Conservation (phyloP, 805 yeast species). For the Pichia ethanolica region DNA sequence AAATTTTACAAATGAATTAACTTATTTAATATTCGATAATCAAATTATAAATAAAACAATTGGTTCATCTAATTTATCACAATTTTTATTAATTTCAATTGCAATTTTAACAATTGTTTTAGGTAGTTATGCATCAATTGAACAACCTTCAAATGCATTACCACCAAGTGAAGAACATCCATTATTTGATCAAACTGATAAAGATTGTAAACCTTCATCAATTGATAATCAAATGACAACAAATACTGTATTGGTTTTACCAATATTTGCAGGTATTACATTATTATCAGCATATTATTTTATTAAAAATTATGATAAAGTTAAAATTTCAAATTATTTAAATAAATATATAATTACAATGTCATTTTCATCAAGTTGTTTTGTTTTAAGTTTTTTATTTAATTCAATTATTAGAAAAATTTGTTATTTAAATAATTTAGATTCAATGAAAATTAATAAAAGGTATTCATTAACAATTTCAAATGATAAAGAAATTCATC, state of each 20-base stretch:
- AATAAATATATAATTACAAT: constrained; percentile 30
- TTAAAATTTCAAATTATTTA: constrained; percentile 27
- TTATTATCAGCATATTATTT: constrained; percentile 33
- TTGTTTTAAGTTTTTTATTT: constrained; percentile 23
- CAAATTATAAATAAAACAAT: constrained; percentile 9
- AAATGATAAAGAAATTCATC: constrained; percentile 30
- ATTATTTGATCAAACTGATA: constrained; percentile 36
- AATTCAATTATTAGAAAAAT: constrained; percentile 24
- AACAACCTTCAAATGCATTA: constrained; percentile 24
- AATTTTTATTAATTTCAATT: constrained; percentile 18
- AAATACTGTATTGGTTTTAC: constrained; percentile 34
- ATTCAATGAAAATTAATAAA: constrained; percentile 24
- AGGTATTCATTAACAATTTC: constrained; percentile 38
- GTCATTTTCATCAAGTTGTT: constrained; percentile 29
- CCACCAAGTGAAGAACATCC: constrained; percentile 31
- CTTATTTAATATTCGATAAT: constrained; percentile 18
- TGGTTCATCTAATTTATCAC: constrained; percentile 14
- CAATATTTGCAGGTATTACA: constrained; percentile 35
- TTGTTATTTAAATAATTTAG: constrained; percentile 20
- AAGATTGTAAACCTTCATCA: constrained; percentile 19
- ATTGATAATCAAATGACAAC: constrained; percentile 16
- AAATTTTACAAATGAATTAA: constrained; percentile 13
- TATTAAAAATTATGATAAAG: constrained; percentile 28
- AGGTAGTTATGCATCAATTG: constrained; percentile 31
- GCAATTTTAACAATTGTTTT: constrained; percentile 16